A percentile compares a stretch with the other conserved stretches of the same genome.
Conservation (phyloP, 352 stramenopile genomes). For the Lagenidium giganteum region DNA sequence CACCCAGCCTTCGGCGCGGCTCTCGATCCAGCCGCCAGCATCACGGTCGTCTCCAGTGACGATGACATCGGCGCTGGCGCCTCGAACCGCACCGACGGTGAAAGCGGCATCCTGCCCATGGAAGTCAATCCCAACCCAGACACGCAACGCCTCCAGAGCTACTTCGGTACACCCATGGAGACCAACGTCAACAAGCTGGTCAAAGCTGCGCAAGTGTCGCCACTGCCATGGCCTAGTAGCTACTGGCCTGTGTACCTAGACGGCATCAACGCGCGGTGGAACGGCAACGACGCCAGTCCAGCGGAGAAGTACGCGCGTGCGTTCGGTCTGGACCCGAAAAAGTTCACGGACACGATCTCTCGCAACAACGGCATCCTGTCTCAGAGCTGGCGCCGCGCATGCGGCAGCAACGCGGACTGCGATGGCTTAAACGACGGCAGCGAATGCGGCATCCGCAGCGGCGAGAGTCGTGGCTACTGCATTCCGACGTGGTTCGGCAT, state of each 20-base stretch:
- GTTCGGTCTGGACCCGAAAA: too few species aligned
- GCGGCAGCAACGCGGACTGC: constrained; percentile 7
- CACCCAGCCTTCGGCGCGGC: constrained; percentile 7
- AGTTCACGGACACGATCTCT: too few species aligned
- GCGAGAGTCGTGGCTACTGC: not conserved
- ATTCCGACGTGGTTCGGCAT: constrained; percentile 4
- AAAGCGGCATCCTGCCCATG: not conserved
- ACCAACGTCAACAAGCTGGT: constrained; percentile 13
- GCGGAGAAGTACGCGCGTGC: too few species aligned
- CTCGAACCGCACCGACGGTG: not conserved
- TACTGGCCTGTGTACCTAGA: constrained; percentile 58
- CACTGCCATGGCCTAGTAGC: constrained; percentile 53
- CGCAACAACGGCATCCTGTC: too few species aligned
- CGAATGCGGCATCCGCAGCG: not conserved
- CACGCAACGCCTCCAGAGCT: constrained; percentile 7
- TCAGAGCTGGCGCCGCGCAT: too few species aligned
- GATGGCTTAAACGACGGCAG: constrained; percentile 2
- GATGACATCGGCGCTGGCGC: too few species aligned
- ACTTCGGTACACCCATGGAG: constrained; percentile 9
- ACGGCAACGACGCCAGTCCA: too few species aligned
- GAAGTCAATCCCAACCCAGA: constrained; percentile 11
- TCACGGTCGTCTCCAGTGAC: too few species aligned
- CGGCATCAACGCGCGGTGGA: constrained; percentile 53
- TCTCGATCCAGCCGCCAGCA: not conserved
- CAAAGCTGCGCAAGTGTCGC: constrained; percentile 5